Conservation (phyloP, 2,329 filamentous ascomycete genomes). For the Aspergillaceae sp. region DNA sequence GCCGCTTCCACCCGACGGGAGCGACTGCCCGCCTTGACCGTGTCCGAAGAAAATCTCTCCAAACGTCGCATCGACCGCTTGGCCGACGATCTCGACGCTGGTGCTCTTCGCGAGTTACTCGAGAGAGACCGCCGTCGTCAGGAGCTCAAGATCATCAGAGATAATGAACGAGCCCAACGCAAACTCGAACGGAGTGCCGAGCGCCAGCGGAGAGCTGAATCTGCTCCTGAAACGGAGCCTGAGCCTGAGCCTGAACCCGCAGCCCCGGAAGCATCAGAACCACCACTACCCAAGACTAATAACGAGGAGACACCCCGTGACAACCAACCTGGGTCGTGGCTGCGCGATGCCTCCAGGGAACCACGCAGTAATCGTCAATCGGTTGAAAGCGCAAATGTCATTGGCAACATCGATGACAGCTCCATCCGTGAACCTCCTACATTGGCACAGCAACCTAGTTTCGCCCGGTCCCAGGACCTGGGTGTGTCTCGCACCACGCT, state of each 20-base stretch:
- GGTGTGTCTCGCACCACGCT: conserved; percentile 25
- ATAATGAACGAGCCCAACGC: conserved; percentile 53
- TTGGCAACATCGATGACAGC: conserved; percentile 27
- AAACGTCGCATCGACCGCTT: conserved; percentile 59
- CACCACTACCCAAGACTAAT: not conserved
- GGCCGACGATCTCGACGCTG: conserved; percentile 76
- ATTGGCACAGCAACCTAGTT: conserved; percentile 20
- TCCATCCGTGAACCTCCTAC: conserved; percentile 23
- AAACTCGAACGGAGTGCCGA: conserved; percentile 41
- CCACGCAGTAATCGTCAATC: conserved; percentile 16
- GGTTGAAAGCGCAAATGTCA: conserved; percentile 22
- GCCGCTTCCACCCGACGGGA: conserved; percentile 44
- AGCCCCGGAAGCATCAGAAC: too few species aligned
- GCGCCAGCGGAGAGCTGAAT: conserved; percentile 48
- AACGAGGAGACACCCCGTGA: not conserved
- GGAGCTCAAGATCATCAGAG: conserved; percentile 64
- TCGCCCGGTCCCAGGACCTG: conserved; percentile 27
- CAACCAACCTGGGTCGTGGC: conserved; percentile 21
- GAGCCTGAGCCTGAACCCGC: conserved; percentile 1
- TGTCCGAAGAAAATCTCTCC: conserved; percentile 53
- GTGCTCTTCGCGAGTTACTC: conserved; percentile 77
- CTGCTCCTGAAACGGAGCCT: conserved; percentile 2
- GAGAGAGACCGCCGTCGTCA: conserved; percentile 76
- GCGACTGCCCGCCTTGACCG: conserved; percentile 45
- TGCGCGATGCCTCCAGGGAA: conserved; percentile 25